Evolutionary conservation across 2,329 filamentous ascomycete species (phyloP), one percentile per base, ranked within the genome.

Genomic region (Chrysoporthe austroafricana): DNA sequence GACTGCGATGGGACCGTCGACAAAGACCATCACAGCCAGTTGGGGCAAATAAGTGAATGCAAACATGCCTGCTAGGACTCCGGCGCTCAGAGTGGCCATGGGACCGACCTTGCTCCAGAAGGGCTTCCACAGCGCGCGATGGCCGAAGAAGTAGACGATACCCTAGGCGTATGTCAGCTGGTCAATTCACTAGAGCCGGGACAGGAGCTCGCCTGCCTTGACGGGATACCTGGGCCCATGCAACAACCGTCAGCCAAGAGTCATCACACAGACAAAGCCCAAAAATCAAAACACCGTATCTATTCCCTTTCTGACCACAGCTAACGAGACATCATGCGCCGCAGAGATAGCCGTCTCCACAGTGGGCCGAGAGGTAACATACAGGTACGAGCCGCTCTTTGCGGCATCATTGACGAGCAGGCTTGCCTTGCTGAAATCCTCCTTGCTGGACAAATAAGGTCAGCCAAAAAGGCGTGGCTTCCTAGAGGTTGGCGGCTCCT

Each of bases 31-130:
- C 16, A 97, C 79, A 0, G 93, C 91, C 34, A 93, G 86, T 81
- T 97, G 95, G 0, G 95, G 95, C 9, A 90, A 76, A 77, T 97
- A 97, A 61, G 94, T 91, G 76, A 97, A 89, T 73, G 91, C 82
- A 79, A 98, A 97, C 93, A 97, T 96, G 77, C 87, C 83, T 13
- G 84, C 83, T 1, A 94, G 90, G 58, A 97, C 89, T 57, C 87
- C 86, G 11, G 90, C 78, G 16, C 92, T 93, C 2, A 97, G 85
- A 1, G 86, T 84, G 62, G 96, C 72, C 39, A 90, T 93, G 2
- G 86, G 85, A 1, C 82, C 76, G 57, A 90, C 77, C 68, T 83
- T 83, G 7, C 83, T 85, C 48, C 84, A 71, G 56, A 90, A 84
- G 1, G 88, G 88, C 73, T 83, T 84, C 87, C 87, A 90, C 58